Evolutionary conservation across 768 basidiomycete species (phyloP).

Genomic region (Hirschioporus abietinus): DNA sequence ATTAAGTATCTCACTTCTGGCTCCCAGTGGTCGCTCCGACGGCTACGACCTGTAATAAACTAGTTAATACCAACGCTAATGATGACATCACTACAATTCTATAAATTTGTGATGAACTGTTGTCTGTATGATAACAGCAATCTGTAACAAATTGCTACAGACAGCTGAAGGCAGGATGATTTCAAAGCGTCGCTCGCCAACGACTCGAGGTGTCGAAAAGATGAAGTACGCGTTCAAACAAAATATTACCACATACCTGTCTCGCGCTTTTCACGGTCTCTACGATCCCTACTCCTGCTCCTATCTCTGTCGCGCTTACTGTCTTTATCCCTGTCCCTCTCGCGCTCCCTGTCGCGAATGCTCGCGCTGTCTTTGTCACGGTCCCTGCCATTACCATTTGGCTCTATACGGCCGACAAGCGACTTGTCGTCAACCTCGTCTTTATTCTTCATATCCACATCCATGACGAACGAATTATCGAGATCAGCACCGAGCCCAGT

Average conservation of each 20-base stretch:
- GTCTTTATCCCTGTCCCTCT: conserved; percentile 41
- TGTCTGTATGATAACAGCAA: neutral
- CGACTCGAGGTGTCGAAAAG: conserved; percentile 31
- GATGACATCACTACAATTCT: neutral
- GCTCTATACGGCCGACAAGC: conserved; percentile 26
- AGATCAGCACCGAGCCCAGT: neutral
- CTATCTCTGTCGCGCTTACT: conserved; percentile 42
- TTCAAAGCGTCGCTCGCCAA: neutral
- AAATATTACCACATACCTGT: conserved; percentile 33
- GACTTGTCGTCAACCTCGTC: conserved; percentile 67
- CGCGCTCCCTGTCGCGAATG: conserved; percentile 40
- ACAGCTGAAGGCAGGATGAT: neutral
- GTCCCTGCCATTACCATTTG: conserved; percentile 32
- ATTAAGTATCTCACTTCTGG: conserved; percentile 58
- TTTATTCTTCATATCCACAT: conserved; percentile 78
- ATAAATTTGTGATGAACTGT: neutral
- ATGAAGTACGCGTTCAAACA: conserved; percentile 3
- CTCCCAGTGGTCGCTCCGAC: conserved; percentile 77
- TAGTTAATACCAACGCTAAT: neutral
- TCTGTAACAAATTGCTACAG: neutral
- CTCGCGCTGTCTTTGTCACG: conserved; percentile 35
- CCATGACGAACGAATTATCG: conserved; percentile 40
- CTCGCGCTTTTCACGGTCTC: conserved; percentile 49
- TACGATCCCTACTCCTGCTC: conserved; percentile 34
- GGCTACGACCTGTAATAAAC: conserved; percentile 27